A percentile compares a stretch with the other conserved stretches of the same genome.
Evolutionary conservation across 805 yeast genomes (phyloP).

Genomic region (Saccharomyces jurei): DNA sequence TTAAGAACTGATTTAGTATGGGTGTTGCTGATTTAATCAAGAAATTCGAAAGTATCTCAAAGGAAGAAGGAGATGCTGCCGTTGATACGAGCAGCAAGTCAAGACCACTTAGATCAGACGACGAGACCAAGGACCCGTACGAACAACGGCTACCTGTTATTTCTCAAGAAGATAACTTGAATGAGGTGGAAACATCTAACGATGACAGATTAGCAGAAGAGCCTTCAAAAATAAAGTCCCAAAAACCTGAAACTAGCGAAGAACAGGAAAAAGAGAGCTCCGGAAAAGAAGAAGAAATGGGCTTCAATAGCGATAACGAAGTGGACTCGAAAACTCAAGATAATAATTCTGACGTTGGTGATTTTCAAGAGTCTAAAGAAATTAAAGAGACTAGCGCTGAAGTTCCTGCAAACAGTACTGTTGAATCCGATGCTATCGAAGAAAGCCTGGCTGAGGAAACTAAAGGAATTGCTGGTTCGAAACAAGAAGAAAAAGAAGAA

Average conservation of each 20-base stretch:
- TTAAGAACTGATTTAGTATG: slow-evolving; percentile 14
- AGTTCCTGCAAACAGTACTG: slow-evolving; percentile 1
- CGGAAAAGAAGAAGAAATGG: not conserved
- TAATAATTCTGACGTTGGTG: not conserved
- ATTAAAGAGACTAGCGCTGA: slow-evolving; percentile 5
- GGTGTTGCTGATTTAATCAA: slow-evolving; percentile 34
- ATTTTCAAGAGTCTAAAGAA: slow-evolving; percentile 4
- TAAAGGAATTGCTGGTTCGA: slow-evolving; percentile 1
- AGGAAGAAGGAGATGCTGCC: slow-evolving; percentile 5
- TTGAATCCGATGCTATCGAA: slow-evolving; percentile 4
- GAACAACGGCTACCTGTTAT: not conserved
- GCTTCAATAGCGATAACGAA: not conserved
- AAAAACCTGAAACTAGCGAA: not conserved
- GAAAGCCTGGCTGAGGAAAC: slow-evolving; percentile 1
- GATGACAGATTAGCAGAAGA: not conserved
- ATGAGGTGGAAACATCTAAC: not conserved
- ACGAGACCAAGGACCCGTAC: not conserved
- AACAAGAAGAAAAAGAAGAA: slow-evolving; percentile 1
- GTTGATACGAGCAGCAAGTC: not conserved
- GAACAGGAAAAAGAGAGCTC: not conserved
- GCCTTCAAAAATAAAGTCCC: not conserved
- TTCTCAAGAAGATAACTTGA: not conserved
- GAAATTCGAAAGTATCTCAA: slow-evolving; percentile 28
- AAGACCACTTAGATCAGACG: not conserved
- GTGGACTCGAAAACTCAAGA: not conserved